Percentiles rank a stretch among this genome's conserved stretches.
These are phyloP conservation scores for Dunaliella salina DNA, from an alignment of 163 green algal genomes.

Conservation along the genomic window DNA sequence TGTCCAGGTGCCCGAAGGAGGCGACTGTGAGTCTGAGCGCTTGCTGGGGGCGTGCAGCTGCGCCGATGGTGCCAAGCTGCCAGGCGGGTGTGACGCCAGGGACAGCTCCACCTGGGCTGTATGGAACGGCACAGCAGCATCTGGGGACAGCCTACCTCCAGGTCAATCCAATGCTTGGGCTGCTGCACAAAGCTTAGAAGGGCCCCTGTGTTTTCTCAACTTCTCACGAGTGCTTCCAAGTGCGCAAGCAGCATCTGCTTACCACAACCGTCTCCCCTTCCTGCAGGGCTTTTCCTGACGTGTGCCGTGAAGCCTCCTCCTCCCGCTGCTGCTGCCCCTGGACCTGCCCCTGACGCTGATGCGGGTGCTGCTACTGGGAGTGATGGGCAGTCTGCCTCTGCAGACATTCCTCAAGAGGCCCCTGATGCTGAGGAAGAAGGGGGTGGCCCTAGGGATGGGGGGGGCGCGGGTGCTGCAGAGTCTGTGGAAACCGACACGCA, in stretches of 20 bases:
- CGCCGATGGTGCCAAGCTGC: not conserved
- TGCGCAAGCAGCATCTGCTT: too few relatives aligned
- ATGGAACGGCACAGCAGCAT: not conserved
- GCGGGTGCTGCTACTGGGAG: not conserved
- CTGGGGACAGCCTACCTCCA: not conserved
- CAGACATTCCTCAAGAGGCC: not conserved
- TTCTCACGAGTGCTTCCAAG: too few relatives aligned
- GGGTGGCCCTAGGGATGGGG: too few relatives aligned
- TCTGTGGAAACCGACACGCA: too few relatives aligned
- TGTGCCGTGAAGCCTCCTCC: not conserved
- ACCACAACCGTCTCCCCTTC: too few relatives aligned
- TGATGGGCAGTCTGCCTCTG: not conserved
- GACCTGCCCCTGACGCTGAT: not conserved
- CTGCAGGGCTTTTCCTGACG: not conserved
- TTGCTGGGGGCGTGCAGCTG: not conserved
- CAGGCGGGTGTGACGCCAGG: not conserved
- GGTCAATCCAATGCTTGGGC: too few relatives aligned
- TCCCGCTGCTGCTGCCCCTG: not conserved
- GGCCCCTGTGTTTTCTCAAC: too few relatives aligned
- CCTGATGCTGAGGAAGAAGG: not conserved
- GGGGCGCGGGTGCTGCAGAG: not conserved
- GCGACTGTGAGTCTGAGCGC: not conserved
- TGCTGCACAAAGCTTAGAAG: too few relatives aligned
- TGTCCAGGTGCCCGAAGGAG: not conserved
- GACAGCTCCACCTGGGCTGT: not conserved